Evolutionary conservation across 2,329 filamentous ascomycete species (phyloP).

Genomic region (Eutypa lata): DNA sequence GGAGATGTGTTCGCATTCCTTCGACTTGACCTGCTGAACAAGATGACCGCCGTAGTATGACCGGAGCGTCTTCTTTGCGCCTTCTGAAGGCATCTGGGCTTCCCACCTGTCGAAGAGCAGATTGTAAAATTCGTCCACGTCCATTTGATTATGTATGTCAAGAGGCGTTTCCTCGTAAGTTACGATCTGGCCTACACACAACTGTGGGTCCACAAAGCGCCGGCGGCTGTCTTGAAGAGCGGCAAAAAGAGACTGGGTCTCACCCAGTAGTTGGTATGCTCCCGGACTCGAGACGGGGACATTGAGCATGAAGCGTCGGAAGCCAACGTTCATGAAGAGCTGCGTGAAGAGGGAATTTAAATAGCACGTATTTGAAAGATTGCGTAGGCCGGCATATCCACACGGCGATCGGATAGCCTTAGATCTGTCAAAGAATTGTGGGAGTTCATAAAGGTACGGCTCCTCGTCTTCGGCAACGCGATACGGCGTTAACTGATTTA

Average conservation of each 20-base stretch:
- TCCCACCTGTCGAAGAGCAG: slow-evolving; percentile 91
- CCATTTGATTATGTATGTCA: slow-evolving; percentile 90
- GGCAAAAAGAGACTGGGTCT: slow-evolving; percentile 80
- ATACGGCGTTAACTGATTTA: slow-evolving; percentile 50
- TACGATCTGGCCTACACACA: slow-evolving; percentile 71
- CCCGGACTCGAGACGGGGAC: slow-evolving; percentile 53
- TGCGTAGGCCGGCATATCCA: slow-evolving; percentile 85
- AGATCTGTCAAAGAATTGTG: slow-evolving; percentile 59
- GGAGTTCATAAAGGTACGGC: slow-evolving; percentile 60
- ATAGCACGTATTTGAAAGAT: slow-evolving; percentile 95
- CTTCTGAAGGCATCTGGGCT: slow-evolving; percentile 64
- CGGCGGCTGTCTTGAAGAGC: slow-evolving; percentile 80
- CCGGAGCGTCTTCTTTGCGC: slow-evolving; percentile 70
- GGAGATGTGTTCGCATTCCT: slow-evolving; percentile 91
- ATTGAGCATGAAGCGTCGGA: slow-evolving; percentile 78
- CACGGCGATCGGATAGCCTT: slow-evolving; percentile 70
- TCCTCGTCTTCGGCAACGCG: slow-evolving; percentile 40
- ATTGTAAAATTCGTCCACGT: slow-evolving; percentile 97
- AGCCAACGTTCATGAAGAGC: slow-evolving; percentile 90
- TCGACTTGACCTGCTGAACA: slow-evolving; percentile 92
- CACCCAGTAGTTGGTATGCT: slow-evolving; percentile 65
- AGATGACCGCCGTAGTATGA: slow-evolving; percentile 89
- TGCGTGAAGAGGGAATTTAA: slow-evolving; percentile 93
- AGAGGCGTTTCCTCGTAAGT: slow-evolving; percentile 81
- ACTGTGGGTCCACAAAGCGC: slow-evolving; percentile 69